Conservation (phyloP, 2,329 filamentous ascomycete species). For the Scytalidium lignicola region DNA sequence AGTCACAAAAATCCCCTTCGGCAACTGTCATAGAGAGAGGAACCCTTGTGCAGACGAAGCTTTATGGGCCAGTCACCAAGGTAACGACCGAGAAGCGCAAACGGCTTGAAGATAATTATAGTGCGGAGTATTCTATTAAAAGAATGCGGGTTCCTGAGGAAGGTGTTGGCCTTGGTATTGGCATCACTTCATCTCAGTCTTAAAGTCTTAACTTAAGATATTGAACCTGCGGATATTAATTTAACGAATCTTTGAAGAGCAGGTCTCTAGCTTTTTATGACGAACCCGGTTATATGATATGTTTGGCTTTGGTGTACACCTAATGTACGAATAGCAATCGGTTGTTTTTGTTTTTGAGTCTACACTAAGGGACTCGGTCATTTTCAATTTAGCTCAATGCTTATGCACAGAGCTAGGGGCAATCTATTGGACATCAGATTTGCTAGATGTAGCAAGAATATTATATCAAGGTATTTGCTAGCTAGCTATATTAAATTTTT, state of each 20-base stretch:
- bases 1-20: constrained; percentile 25
- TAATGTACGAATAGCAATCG: too few relatives aligned
- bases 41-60: constrained; percentile 50
- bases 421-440: too few relatives aligned
- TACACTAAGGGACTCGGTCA: too few relatives aligned
- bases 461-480: too few relatives aligned
- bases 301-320: not conserved
- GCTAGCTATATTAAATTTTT: too few relatives aligned
- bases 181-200: constrained; percentile 17
- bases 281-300: not conserved
- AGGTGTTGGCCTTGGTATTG: constrained; percentile 52
- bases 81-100: constrained; percentile 35
- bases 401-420: too few relatives aligned
- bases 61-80: constrained; percentile 60
- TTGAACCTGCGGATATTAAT: too few relatives aligned
- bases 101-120: constrained; percentile 13
- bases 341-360: too few relatives aligned
- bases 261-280: not conserved
- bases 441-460: too few relatives aligned
- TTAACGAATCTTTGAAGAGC: too few relatives aligned
- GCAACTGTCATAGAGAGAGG: constrained; percentile 36
- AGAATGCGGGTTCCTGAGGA: constrained; percentile 40
- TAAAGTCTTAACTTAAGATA: not conserved
- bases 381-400: too few relatives aligned
- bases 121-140: constrained; percentile 32